Percentiles rank a stretch among this genome's conserved stretches.
These are phyloP conservation scores for Epichloe scottii DNA, from an alignment of 2,329 filamentous ascomycete genomes.

Conservation along the genomic window DNA sequence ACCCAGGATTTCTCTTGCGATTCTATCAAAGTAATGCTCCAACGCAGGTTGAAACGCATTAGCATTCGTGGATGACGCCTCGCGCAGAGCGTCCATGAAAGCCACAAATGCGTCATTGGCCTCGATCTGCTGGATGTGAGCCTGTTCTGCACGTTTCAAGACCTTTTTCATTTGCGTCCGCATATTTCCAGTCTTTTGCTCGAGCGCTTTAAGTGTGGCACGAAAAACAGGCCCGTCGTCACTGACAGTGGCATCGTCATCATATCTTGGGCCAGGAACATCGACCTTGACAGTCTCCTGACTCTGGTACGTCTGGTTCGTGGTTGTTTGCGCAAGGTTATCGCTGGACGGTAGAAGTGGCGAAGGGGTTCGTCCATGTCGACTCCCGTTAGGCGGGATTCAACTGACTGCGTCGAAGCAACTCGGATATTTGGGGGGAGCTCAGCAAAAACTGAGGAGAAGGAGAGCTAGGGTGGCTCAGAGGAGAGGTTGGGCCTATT, in stretches of 20 bases:
- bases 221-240: conserved; percentile 94
- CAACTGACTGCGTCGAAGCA: conserved; percentile 76
- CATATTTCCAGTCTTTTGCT: conserved; percentile 95
- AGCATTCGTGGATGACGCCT: conserved; percentile 80
- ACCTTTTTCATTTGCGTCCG: conserved; percentile 91
- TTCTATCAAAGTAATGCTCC: conserved; percentile 97
- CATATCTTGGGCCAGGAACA: conserved; percentile 71
- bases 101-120: conserved; percentile 76
- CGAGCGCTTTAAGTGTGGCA: conserved; percentile 89
- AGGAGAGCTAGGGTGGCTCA: conserved; percentile 50
- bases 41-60: conserved; percentile 95
- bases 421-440: conserved; percentile 64
- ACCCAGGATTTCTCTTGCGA: conserved; percentile 73
- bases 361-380: conserved; percentile 53
- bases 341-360: conserved; percentile 32
- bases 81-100: conserved; percentile 76
- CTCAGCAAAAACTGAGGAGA: conserved; percentile 61
- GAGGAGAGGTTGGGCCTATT: conserved; percentile 30
- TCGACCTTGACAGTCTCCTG: conserved; percentile 65
- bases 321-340: conserved; percentile 14
- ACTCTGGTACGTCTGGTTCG: conserved; percentile 13
- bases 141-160: conserved; percentile 83
- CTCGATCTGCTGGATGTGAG: conserved; percentile 62
- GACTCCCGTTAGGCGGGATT: conserved; percentile 65
- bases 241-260: conserved; percentile 69